These are phyloP conservation scores for Psilocybe mexicana DNA, from an alignment of 1,284 basidiomycete genomes.

Conservation along the genomic window DNA sequence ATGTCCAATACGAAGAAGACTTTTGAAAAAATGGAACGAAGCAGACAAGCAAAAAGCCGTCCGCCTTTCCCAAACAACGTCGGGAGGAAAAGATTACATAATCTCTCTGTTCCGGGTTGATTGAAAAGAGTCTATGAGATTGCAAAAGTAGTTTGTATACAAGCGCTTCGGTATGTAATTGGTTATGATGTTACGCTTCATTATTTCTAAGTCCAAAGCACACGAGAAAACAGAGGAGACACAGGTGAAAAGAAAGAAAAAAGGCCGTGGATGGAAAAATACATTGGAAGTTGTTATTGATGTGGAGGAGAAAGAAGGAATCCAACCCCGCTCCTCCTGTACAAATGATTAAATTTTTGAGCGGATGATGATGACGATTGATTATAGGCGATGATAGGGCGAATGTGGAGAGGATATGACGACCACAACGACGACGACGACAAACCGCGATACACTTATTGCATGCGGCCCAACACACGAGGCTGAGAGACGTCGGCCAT, in stretches of 20 bases:
- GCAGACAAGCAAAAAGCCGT: too few relatives aligned
- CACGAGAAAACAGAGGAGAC: background rate
- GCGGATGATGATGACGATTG: background rate
- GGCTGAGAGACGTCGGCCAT: constrained; percentile 82
- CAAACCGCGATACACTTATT: constrained; percentile 5
- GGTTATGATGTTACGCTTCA: background rate
- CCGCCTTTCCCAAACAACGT: background rate
- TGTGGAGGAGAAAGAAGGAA: background rate
- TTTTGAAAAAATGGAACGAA: too few relatives aligned
- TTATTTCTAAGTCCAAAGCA: background rate
- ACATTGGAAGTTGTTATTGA: too few relatives aligned
- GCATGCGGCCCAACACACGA: constrained; percentile 59
- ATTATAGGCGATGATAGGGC: background rate
- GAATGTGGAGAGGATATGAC: background rate
- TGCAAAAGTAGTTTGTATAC: background rate
- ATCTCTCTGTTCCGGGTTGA: background rate
- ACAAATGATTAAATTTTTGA: background rate
- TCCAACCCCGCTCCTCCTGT: background rate
- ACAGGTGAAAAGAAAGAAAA: background rate
- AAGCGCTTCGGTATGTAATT: background rate
- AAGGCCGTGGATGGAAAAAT: too few relatives aligned
- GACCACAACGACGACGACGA: background rate
- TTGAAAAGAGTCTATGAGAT: background rate
- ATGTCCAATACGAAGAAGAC: too few relatives aligned
- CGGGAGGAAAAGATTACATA: background rate